Base-by-base conservation (phyloP, 345 rosid genomes). In the Brassica carinata region DNA sequence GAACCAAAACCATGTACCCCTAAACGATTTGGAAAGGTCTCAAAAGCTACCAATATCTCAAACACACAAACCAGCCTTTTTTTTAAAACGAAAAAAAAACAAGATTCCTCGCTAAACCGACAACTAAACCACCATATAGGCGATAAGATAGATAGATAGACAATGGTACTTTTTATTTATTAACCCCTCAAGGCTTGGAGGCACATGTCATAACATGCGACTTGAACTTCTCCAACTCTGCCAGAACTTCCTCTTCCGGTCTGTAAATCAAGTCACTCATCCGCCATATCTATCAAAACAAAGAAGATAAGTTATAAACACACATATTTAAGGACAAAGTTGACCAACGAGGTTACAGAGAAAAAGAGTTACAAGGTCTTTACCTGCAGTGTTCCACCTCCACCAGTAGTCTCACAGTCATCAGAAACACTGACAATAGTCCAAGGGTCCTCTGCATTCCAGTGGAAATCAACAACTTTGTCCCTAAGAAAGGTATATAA, bases 381-480 rank as follows among this genome's bases (percentile, higher is more conserved):
- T 55, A 81, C 83, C 83, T 95, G 98, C 77, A 95, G 80, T 58
- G 99, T 95, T 23, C 99, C 98, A 4, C 99, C 99, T 72, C 98
- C 99, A 63, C 98, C 98, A 13, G 92, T 90, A 18, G 89, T 83
- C 33, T 91, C 98, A 82, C 99, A 95, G 85, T 95, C 99, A 85
- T 95, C 99, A 9, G 99, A 95, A 17, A 95, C 99, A 73, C 97
- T 95, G 29, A 93, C 98, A 79, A 95, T 74, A 3, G 98, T 95
- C 99, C 99, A 95, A 8, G 99, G 98, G 83, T 95, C 98, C 19
- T 86, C 79, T 5, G 90, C 69, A 75, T 93, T 91, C 98, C 94
- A 95, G 83, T 95, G 99, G 84, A 95, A 93, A 82, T 95, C 99
- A 15, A 95, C 97, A 4, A 95, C 96, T 78, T 95, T 95, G 88